Evolutionary conservation across 148 eudicot species (phyloP).

Genomic region (Heliosperma pusillum): DNA sequence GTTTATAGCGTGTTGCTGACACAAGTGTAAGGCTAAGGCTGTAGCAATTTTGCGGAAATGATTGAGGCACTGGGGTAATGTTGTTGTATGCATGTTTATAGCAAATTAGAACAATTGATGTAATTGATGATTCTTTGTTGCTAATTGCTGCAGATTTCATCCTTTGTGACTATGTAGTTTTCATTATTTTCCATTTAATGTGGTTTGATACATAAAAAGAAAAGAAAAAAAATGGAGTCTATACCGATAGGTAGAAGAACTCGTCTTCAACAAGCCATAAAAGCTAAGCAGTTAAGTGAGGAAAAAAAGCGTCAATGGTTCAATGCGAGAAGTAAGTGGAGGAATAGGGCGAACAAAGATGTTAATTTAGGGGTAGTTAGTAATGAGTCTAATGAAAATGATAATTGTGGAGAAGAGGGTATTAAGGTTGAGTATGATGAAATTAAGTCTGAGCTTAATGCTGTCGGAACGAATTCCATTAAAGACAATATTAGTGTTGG

Average conservation of each 20-base stretch:
- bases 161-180: neutral
- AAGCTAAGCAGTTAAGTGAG: slow-evolving; percentile 9
- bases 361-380: neutral
- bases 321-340: slow-evolving; percentile 14
- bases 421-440: slow-evolving; percentile 5
- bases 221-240: slow-evolving; percentile 2
- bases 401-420: slow-evolving; percentile 1
- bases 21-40: too few species aligned
- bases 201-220: neutral
- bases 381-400: neutral
- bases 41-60: too few species aligned
- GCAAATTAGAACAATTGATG: neutral
- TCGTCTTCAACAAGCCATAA: slow-evolving; percentile 9
- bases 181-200: neutral
- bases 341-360: neutral
- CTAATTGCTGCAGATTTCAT: slow-evolving; percentile 9
- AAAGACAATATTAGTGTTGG: neutral
- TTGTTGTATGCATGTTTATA: too few species aligned
- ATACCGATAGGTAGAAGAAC: slow-evolving; percentile 13
- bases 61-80: too few species aligned
- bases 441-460: neutral
- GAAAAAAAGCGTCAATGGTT: slow-evolving; percentile 7
- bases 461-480: neutral
- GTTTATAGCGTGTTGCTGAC: too few species aligned
- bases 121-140: neutral